Evolutionary conservation across 1,284 basidiomycete species (phyloP).

Genomic region (Papiliotrema terrestris): DNA sequence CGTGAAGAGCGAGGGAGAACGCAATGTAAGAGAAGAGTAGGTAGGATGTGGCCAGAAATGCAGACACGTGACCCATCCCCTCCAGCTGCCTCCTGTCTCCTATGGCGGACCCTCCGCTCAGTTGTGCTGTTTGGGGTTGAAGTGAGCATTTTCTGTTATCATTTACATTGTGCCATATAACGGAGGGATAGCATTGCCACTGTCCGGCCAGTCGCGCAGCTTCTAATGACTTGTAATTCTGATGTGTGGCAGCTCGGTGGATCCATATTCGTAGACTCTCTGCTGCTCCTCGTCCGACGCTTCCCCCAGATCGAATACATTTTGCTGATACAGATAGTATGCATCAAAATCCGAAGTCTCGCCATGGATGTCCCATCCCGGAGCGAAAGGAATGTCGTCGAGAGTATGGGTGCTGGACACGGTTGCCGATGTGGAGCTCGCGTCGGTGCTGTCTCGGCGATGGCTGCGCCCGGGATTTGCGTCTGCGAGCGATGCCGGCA

Average conservation of each 20-base stretch:
- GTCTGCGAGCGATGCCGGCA: background rate
- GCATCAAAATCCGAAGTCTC: slow-evolving; percentile 1
- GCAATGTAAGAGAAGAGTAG: no score
- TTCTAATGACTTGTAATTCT: slow-evolving; percentile 10
- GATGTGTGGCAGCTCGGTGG: slow-evolving; percentile 6
- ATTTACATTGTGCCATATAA: no score
- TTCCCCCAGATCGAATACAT: background rate
- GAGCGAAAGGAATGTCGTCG: background rate
- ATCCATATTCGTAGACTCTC: background rate
- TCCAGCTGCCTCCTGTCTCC: no score
- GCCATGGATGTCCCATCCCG: background rate
- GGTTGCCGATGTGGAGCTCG: background rate
- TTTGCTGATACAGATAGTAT: slow-evolving; percentile 2
- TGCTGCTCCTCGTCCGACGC: slow-evolving; percentile 3
- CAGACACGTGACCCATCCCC: no score
- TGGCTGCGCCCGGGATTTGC: background rate
- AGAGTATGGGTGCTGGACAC: background rate
- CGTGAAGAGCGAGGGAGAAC: no score
- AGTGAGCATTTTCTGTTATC: no score
- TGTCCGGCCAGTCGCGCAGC: no score
- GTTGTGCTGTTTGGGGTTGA: no score
- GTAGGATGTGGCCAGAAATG: no score
- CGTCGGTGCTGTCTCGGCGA: background rate
- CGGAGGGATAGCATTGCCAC: no score
- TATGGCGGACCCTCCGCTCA: no score